Base-by-base conservation (phyloP, 2,329 filamentous ascomycete species). In the Penicillium decumbens region DNA sequence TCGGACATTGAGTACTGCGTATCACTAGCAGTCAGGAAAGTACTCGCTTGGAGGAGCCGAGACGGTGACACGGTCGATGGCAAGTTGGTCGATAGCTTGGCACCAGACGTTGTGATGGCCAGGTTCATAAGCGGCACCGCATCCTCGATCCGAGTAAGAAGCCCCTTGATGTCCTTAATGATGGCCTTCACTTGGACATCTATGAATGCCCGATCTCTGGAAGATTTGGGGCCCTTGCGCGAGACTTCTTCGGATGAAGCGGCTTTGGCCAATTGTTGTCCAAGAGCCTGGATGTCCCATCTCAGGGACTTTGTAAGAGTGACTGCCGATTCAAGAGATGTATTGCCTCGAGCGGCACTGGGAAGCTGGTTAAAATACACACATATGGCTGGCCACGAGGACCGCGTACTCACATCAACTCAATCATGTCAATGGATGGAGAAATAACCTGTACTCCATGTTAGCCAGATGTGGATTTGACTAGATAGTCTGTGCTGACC, bases 21-120 rank as follows among this genome's bases (percentile, higher is more conserved):
- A 67, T 98, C 93, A 2, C 89, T 90, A 39, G 90, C 81, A 25
- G 86, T 95, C 42, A 97, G 77, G 56, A 96, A 87, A 4, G 90
- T 93, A 65, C 92, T 97, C 15, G 93, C 91, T 70, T 98, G 93
- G 32, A 97, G 75, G 37, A 98, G 74, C 35, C 93, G 81, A 4
- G 92, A 96, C 1, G 92, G 92, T 1, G 92, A 97, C 39, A 97
- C 88, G 8, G 86, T 86, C 1, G 87, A 77, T 0, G 90, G 88
- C 25, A 96, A 75, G 2, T 83, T 85, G 0, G 88, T 88, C 0
- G 88, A 89, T 27, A 97, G 76, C 50, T 83, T 95, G 48, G 92
- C 90, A 0, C 93, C 93, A 1, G 92, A 96, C 0, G 91, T 92
- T 1, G 89, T 93, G 57, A 98, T 95, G 47, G 93, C 93, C 25